Conservation (phyloP, 1,139 yeast genomes). For the Schizosaccharomyces versatilis region DNA sequence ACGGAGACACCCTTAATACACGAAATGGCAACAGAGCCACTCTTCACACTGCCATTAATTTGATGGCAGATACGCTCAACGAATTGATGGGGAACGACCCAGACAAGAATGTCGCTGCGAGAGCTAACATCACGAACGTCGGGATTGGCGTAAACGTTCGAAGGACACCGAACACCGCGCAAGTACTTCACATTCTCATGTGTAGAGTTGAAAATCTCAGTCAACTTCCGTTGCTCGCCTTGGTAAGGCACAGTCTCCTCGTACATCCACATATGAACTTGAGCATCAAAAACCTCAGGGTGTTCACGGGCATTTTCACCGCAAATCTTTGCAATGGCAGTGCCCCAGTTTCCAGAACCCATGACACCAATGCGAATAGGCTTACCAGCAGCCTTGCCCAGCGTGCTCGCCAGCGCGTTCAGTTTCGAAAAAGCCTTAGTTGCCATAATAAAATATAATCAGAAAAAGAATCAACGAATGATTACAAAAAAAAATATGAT, state of each 20-base stretch:
- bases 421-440: too few relatives aligned
- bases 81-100: slow-evolving; percentile 76
- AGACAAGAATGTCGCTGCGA: slow-evolving; percentile 62
- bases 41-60: slow-evolving; percentile 49
- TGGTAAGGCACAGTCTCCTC: slow-evolving; percentile 34
- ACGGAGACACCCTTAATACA: slow-evolving; percentile 87
- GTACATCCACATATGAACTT: slow-evolving; percentile 85
- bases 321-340: slow-evolving; percentile 80
- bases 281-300: slow-evolving; percentile 35
- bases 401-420: too few relatives aligned
- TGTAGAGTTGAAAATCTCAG: slow-evolving; percentile 62
- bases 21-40: slow-evolving; percentile 61
- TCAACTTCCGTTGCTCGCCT: slow-evolving; percentile 35
- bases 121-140: slow-evolving; percentile 48
- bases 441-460: too few relatives aligned
- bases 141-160: slow-evolving; percentile 65
- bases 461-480: too few relatives aligned
- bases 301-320: slow-evolving; percentile 62
- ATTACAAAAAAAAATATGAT: too few relatives aligned
- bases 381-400: background rate
- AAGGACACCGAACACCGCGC: slow-evolving; percentile 61
- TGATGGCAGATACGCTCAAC: slow-evolving; percentile 36
- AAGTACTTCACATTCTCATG: slow-evolving; percentile 78
- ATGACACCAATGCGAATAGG: background rate
- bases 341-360: slow-evolving; percentile 26